Conservation (phyloP, 441 rosid genomes). For the Syzygium syzygioides region DNA sequence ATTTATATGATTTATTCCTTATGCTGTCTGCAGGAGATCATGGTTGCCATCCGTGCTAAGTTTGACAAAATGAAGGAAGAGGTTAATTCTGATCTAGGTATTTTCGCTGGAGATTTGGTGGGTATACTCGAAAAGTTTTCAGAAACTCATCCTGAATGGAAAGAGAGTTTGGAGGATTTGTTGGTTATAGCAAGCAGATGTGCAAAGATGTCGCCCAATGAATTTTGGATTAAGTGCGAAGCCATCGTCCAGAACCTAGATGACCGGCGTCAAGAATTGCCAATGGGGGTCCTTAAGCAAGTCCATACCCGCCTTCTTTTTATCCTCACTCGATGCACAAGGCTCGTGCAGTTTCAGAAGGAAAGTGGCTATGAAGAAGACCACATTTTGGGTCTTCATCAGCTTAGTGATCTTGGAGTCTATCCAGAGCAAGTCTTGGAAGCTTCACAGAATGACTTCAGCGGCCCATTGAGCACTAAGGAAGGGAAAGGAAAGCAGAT, state of each 20-base stretch:
- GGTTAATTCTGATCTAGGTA: conserved; percentile 83
- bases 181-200: conserved; percentile 71
- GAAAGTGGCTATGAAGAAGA: conserved; percentile 86
- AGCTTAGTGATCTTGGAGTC: conserved; percentile 91
- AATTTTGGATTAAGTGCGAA: conserved; percentile 92
- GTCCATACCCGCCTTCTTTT: conserved; percentile 92
- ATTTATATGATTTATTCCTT: not conserved
- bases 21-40: conserved; percentile 54
- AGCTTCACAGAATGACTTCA: conserved; percentile 45
- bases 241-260: conserved; percentile 82
- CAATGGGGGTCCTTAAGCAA: conserved; percentile 88
- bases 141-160: conserved; percentile 70
- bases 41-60: conserved; percentile 76
- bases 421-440: conserved; percentile 70
- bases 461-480: conserved; percentile 38
- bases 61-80: conserved; percentile 91
- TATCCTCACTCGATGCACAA: conserved; percentile 87
- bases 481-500: conserved; percentile 34
- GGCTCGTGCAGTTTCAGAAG: conserved; percentile 96
- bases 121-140: conserved; percentile 65
- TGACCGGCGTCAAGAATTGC: conserved; percentile 90
- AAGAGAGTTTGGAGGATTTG: conserved; percentile 75
- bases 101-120: conserved; percentile 90
- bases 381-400: conserved; percentile 74
- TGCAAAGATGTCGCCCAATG: conserved; percentile 74